A percentile compares a stretch with the other conserved stretches of the same genome.
Evolutionary conservation across 2,329 filamentous ascomycete genomes (phyloP).

Genomic region (Ploettnerulaceae sp.): DNA sequence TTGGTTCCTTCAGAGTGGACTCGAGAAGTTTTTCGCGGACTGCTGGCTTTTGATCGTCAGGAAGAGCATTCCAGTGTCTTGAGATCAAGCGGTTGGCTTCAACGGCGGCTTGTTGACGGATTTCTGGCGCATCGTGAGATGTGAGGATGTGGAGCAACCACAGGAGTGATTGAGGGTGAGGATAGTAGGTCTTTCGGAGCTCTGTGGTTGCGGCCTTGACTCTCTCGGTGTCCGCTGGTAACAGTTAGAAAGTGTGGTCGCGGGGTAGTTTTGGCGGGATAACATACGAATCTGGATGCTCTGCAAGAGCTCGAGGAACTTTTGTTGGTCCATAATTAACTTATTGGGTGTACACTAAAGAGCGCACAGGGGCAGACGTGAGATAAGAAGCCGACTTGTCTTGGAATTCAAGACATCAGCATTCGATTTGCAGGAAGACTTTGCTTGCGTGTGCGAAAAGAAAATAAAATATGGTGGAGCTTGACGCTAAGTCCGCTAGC

Average conservation of each 20-base stretch:
- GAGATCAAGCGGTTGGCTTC: slow-evolving; percentile 77
- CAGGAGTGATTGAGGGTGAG: slow-evolving; percentile 75
- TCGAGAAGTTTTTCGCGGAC: slow-evolving; percentile 81
- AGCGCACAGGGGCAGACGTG: slow-evolving; percentile 1
- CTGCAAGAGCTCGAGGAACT: slow-evolving; percentile 82
- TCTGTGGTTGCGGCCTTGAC: slow-evolving; percentile 87
- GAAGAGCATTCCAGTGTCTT: slow-evolving; percentile 79
- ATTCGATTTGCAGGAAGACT: neutral
- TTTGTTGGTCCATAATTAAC: slow-evolving; percentile 67
- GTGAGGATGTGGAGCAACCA: slow-evolving; percentile 85
- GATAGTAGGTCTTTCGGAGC: slow-evolving; percentile 91
- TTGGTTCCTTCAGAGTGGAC: slow-evolving; percentile 74
- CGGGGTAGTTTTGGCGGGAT: slow-evolving; percentile 8
- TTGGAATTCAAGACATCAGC: slow-evolving; percentile 14
- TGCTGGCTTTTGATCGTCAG: slow-evolving; percentile 69
- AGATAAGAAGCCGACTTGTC: slow-evolving; percentile 1
- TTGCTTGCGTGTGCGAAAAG: neutral
- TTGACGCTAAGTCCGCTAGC: neutral
- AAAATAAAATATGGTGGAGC: slow-evolving; percentile 8
- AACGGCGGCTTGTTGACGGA: slow-evolving; percentile 85
- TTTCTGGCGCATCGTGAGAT: slow-evolving; percentile 58
- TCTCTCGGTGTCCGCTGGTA: slow-evolving; percentile 75
- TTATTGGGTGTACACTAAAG: slow-evolving; percentile 7
- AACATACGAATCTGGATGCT: slow-evolving; percentile 77
- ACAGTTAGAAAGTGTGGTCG: slow-evolving; percentile 23